A percentile compares a stretch with the other conserved stretches of the same genome.
Evolutionary conservation across 2,329 filamentous ascomycete species (phyloP).

Genomic region (Tolypocladium album): DNA sequence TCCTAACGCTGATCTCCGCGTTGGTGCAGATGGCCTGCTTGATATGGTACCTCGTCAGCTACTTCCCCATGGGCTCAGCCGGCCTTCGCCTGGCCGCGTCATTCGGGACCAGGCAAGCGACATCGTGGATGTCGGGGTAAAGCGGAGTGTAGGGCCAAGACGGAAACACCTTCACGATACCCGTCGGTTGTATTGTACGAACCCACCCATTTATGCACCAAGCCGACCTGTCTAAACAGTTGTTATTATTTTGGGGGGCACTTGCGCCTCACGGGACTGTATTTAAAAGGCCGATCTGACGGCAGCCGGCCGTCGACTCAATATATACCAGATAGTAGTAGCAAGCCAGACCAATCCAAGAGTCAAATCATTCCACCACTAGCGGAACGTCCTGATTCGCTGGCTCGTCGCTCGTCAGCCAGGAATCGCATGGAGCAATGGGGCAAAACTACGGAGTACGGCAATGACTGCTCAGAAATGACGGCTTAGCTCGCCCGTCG

Average conservation of each 20-base stretch:
- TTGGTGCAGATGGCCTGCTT: constrained; percentile 76
- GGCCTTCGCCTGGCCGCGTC: constrained; percentile 77
- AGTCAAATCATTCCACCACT: background rate
- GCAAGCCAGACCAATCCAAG: background rate
- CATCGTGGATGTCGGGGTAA: constrained; percentile 77
- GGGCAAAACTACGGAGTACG: background rate
- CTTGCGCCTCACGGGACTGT: background rate
- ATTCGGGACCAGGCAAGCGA: constrained; percentile 74
- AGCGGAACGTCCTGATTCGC: background rate
- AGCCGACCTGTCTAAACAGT: background rate
- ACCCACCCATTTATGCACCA: background rate
- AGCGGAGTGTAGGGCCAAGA: background rate
- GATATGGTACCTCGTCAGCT: constrained; percentile 90
- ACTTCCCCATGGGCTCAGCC: constrained; percentile 93
- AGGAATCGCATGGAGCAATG: background rate
- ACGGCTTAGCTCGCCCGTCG: background rate
- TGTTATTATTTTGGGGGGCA: background rate
- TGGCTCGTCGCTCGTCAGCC: background rate
- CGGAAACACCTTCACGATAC: background rate
- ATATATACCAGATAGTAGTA: background rate
- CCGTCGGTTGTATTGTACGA: background rate
- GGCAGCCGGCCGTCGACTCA: background rate
- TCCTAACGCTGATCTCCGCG: constrained; percentile 76
- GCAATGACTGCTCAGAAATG: background rate
- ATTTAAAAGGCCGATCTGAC: background rate